Conservation (phyloP, 805 yeast genomes). For the Nakazawaea wyomingensis region DNA sequence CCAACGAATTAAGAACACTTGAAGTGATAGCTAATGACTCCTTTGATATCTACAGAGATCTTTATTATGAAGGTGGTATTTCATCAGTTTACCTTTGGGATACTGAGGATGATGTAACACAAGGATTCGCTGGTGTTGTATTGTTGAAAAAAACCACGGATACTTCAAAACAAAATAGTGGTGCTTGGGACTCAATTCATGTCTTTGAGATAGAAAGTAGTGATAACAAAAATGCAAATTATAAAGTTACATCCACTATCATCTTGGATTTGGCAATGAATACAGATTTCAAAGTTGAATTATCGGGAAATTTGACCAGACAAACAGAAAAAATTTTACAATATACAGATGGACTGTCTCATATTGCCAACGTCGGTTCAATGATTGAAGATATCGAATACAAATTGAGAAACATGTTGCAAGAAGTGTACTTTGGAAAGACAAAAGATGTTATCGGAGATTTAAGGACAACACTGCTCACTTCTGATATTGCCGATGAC, state of each 20-base stretch:
- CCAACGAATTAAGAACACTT: constrained; percentile 57
- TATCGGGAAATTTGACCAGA: constrained; percentile 83
- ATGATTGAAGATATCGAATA: constrained; percentile 85
- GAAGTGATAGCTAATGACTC: constrained; percentile 85
- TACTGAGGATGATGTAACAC: constrained; percentile 50
- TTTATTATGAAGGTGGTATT: constrained; percentile 93
- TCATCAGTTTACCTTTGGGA: constrained; percentile 93
- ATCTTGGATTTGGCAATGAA: constrained; percentile 58
- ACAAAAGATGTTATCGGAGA: constrained; percentile 83
- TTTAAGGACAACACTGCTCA: constrained; percentile 40
- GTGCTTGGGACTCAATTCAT: constrained; percentile 91
- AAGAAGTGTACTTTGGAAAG: constrained; percentile 93
- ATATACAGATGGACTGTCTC: constrained; percentile 51
- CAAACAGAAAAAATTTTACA: constrained; percentile 60
- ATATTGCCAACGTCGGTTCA: constrained; percentile 80
- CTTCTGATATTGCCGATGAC: constrained; percentile 32
- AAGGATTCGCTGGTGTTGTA: constrained; percentile 87
- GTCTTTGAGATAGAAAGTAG: constrained; percentile 69
- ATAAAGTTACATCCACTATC: constrained; percentile 82
- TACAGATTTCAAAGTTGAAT: constrained; percentile 32
- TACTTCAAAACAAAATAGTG: constrained; percentile 33
- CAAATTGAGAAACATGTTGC: constrained; percentile 78
- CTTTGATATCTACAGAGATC: constrained; percentile 86
- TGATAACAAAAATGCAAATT: constrained; percentile 36
- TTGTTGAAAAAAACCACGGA: constrained; percentile 63